Evolutionary conservation across 257 asterid genomes (phyloP), one percentile per base, ranked within the genome.

Genomic region (Rubia yunnanensis): DNA sequence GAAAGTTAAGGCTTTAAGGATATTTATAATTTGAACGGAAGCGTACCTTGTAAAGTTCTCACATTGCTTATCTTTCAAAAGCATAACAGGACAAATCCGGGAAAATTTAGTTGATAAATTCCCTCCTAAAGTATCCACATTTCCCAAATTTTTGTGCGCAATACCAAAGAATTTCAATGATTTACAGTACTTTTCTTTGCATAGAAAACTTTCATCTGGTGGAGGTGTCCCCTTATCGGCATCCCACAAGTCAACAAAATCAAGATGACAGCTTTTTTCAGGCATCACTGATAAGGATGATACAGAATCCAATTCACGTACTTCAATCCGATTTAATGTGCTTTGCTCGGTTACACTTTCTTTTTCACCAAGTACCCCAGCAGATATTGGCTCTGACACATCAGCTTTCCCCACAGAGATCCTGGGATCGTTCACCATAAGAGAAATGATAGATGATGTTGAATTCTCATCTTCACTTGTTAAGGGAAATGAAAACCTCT

Each of bases 361-460:
- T 67, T 57, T 80, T 74, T 60, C 9, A 58, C 78, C 72, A 50
- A 48, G 41, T 48, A 50, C 10, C 18, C 64, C 73, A 55, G 60
- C 54, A 75, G 62, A 61, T 44, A 73, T 75, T 79, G 52, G 77
- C 55, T 83, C 85, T 24, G 72, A 28, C 59, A 66, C 68, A 69
- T 14, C 38, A 49, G 53, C 81, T 52, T 76, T 78, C 72, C 73
- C 74, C 60, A 71, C 71, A 58, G 71, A 46, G 44, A 36, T 15
- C 59, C 97, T 94, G 49, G 96, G 96, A 77, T 94, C 99, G 52
- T 75, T 77, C 64, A 87, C 92, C 64, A 55, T 73, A 70, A 89
- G 70, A 23, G 96, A 72, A 65, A 83, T 68, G 39, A 89, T 71
- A 7, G 81, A 75, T 52, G 89, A 79, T 44, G 82, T 59, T 52